A percentile compares a stretch with the other conserved stretches of the same genome.
Conservation (phyloP, 345 rosid species). For the Camelina hispida region DNA sequence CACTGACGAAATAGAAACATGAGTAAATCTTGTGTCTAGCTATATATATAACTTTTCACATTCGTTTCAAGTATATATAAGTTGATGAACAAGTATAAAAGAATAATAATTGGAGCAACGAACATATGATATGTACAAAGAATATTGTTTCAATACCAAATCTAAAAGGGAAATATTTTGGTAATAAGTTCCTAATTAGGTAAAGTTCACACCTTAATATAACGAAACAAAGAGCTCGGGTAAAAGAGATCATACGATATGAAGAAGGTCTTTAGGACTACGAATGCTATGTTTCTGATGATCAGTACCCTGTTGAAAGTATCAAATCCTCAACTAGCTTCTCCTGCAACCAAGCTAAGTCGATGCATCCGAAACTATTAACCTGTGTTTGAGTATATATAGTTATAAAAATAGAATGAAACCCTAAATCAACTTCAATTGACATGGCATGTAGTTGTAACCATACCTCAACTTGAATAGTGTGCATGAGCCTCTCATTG, state of each 20-base stretch:
- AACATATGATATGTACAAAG: no score
- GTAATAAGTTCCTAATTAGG: background rate
- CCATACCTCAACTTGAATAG: constrained; percentile 57
- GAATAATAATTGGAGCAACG: no score
- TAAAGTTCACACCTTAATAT: background rate
- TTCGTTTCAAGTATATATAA: background rate
- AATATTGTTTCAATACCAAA: constrained; percentile 14
- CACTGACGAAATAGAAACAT: constrained; percentile 16
- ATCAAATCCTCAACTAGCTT: constrained; percentile 51
- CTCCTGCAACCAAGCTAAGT: constrained; percentile 50
- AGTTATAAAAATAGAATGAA: background rate
- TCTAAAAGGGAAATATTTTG: background rate
- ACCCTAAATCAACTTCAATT: constrained; percentile 31
- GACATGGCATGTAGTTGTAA: constrained; percentile 24
- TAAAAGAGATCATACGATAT: constrained; percentile 27
- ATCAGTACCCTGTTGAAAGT: constrained; percentile 24
- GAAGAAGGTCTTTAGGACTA: constrained; percentile 25
- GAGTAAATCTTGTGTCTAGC: background rate
- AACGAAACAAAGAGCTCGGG: constrained; percentile 15
- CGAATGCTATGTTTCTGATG: background rate
- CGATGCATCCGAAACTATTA: constrained; percentile 46
- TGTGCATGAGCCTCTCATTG: constrained; percentile 50
- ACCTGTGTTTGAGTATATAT: constrained; percentile 45
- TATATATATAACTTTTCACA: background rate
- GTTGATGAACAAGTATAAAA: background rate